Evolutionary conservation across 345 rosid species (phyloP), one percentile per base, ranked within the genome.

Genomic region (Lepidium africanum): DNA sequence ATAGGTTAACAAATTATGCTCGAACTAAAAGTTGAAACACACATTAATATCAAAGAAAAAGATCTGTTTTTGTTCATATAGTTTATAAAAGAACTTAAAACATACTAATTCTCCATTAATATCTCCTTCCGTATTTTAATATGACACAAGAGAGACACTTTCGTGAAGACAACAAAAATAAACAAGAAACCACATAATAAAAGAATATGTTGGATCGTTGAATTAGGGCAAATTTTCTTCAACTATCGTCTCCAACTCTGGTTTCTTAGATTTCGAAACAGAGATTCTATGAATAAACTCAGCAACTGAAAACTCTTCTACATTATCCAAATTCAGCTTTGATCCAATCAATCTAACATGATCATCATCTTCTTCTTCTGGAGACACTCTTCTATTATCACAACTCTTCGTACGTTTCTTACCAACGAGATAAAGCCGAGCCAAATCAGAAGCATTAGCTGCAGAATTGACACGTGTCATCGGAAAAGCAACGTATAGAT

Each of bases 251-350:
- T 85, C 92, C 74, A 90, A 69, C 79, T 67, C 36, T 45, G 97
- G 95, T 66, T 86, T 90, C 87, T 76, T 87, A n/a, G 97, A 90
- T 80, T 86, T 82, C 0, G 86, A 76, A 71, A 85, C 69, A 13
- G 97, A 88, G 66, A 88, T 50, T 30, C 89, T 64, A 50, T 85
- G 70, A 72, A 69, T 78, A 62, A 77, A 83, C 78, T 83, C 92
- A 27, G 76, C 70, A 19, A 69, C 71, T 9, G 85, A 85, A 25
- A 75, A 69, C 67, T 81, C 95, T 61, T 88, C 89, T 6, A 87
- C 71, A 4, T 85, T 87, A 46, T 84, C 95, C 41, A 87, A 73
- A 8, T 73, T 73, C 71, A 81, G 57, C 86, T 73, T 80, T 48
- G 81, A 66, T 32, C 32, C 57, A 35, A 16, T 30, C 64, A 56